Evolutionary conservation across 2,329 filamentous ascomycete genomes (phyloP), one percentile per base, ranked within the genome.

Genomic region (Trichophyton rubrum): DNA sequence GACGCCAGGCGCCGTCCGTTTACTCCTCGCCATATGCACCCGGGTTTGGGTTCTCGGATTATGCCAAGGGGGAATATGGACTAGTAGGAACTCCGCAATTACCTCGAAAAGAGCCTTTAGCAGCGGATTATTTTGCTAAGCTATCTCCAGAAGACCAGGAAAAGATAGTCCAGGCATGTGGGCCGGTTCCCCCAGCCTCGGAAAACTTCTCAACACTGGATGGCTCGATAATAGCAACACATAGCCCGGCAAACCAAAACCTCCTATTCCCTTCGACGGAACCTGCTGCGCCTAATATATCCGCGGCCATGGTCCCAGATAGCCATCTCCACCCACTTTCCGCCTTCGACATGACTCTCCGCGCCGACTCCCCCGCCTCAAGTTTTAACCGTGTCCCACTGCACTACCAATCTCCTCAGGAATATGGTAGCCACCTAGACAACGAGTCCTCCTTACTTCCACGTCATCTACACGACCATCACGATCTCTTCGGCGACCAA

Each of bases 11-110:
- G 27, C 69, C 73, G 60, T 67, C 70, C 59, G 73, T 76, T 35
- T 76, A 76, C 63, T 72, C 71, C 63, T 76, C 74, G 8, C 74
- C 74, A 17, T 76, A 76, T 65, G 71, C 75, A 61, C 73, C 74
- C 65, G 73, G 73, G 27, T 75, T 72, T 33, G 74, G 74, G 6
- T 71, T 76, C 57, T 74, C 72, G 6, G 71, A 75, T 55, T 73
- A 75, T 64, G 73, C 74, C 43, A 71, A 74, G 63, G 70, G 68
- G 61, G 70, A 73, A 5, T 75, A 71, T 57, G 70, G 69, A 17
- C 64, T 76, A 56, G 67, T 70, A 49, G 72, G 70, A 13, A 69
- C 68, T 8, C 66, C 68, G 27, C 70, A 69, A 11, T 68, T 71
- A 60, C 68, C 71, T 47, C 71, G 72, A 30, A 73, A 73, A 60